Conservation (phyloP, 2,329 filamentous ascomycete species). For the Penicillium sp. region DNA sequence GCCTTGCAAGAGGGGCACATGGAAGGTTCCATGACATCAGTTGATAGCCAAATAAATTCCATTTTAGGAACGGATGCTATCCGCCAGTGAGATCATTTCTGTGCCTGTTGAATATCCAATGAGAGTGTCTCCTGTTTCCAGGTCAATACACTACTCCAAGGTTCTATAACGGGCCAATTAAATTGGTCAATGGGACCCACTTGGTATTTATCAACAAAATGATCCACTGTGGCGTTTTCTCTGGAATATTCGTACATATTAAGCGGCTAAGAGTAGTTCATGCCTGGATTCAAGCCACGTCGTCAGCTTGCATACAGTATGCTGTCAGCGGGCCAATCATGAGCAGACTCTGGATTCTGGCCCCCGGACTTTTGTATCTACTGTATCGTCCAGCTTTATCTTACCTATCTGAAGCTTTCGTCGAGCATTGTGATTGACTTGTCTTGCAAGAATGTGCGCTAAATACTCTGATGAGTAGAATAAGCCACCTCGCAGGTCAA, state of each 20-base stretch:
- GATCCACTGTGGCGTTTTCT: background rate
- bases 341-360: too few species aligned
- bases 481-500: too few species aligned
- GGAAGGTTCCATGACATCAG: background rate
- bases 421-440: too few species aligned
- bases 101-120: background rate
- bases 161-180: background rate
- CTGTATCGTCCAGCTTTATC: too few species aligned
- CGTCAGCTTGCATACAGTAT: too few species aligned
- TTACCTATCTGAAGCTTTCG: too few species aligned
- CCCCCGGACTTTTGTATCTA: too few species aligned
- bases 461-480: too few species aligned
- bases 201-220: background rate
- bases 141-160: background rate
- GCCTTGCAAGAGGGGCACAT: background rate
- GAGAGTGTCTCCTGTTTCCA: background rate
- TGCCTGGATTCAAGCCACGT: too few species aligned
- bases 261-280: too few species aligned
- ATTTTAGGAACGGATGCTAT: background rate
- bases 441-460: too few species aligned
- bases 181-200: background rate
- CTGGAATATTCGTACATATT: background rate
- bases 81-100: background rate
- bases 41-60: background rate
- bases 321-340: too few species aligned